A percentile compares a stretch with the other conserved stretches of the same genome.
These are phyloP conservation scores for Colletotrichum sp. DNA, from an alignment of 2,329 filamentous ascomycete species.

Conservation along the genomic window DNA sequence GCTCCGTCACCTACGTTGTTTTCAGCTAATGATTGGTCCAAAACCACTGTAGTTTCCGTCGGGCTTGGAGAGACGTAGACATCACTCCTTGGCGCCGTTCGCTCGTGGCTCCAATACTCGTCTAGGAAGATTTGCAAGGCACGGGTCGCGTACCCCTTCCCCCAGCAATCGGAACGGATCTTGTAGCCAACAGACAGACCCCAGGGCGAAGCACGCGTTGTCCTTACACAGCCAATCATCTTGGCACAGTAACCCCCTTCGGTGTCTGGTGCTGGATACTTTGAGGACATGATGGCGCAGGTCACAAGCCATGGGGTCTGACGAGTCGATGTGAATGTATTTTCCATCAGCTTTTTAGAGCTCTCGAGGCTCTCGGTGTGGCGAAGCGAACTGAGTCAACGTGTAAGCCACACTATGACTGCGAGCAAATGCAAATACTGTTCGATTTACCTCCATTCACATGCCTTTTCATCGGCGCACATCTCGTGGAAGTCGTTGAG, in stretches of 20 bases:
- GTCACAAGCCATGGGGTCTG: neutral
- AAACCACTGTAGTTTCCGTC: neutral
- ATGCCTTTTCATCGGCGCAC: neutral
- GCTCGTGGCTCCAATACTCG: neutral
- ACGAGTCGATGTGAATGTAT: neutral
- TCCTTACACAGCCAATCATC: neutral
- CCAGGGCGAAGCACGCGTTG: neutral
- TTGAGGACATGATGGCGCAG: neutral
- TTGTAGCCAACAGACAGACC: neutral
- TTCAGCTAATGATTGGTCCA: rapidly evolving
- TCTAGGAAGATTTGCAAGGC: neutral
- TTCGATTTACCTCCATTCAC: neutral
- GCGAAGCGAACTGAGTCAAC: neutral
- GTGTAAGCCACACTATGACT: neutral
- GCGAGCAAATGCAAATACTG: neutral
- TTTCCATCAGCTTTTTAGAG: neutral
- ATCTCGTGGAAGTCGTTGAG: neutral
- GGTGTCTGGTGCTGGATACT: neutral
- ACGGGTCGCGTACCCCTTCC: neutral
- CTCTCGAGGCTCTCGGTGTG: neutral
- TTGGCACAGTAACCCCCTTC: neutral
- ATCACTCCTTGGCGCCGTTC: neutral
- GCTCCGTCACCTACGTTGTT: rapidly evolving
- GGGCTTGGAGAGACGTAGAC: neutral
- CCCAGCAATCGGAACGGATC: neutral